phyloP scores from a whole-genome alignment of 2,329 filamentous ascomycete species.

The Nemania serpens region DNA sequence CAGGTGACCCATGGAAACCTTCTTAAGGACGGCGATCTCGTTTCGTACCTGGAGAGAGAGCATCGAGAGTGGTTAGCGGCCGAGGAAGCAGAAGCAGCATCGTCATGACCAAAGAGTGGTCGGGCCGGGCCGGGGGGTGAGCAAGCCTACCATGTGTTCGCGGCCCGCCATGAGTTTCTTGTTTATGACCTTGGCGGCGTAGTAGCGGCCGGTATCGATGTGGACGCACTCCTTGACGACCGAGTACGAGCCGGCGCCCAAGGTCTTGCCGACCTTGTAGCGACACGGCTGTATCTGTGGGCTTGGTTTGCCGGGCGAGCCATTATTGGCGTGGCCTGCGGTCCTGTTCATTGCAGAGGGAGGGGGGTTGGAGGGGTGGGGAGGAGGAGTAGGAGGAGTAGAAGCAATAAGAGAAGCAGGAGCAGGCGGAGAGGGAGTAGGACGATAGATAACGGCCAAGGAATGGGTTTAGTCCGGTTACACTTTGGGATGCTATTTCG shows the following conservation, averaged over 20 bases:
- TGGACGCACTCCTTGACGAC: conserved; percentile 99
- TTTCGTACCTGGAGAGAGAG: conserved; percentile 77
- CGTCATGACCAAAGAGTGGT: too few species aligned
- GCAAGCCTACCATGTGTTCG: conserved; percentile 84
- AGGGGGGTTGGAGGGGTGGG: too few species aligned
- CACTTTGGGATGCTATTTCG: too few species aligned
- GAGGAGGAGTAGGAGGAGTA: too few species aligned
- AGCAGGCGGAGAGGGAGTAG: too few species aligned
- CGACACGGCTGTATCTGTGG: conserved; percentile 86
- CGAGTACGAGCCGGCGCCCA: conserved; percentile 95
- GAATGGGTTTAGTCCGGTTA: too few species aligned
- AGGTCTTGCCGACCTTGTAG: conserved; percentile 98
- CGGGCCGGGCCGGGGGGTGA: background rate
- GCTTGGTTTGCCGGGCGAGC: conserved; percentile 33
- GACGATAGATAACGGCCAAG: too few species aligned
- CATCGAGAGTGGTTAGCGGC: conserved; percentile 5
- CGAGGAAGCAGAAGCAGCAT: background rate
- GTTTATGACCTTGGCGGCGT: conserved; percentile 99
- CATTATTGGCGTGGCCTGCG: conserved; percentile 34
- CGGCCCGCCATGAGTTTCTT: conserved; percentile 96
- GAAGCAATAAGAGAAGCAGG: too few species aligned
- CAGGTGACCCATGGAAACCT: conserved; percentile 98
- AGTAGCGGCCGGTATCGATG: conserved; percentile 96
- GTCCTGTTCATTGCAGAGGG: conserved; percentile 34
- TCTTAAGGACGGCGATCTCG: conserved; percentile 95